Base-by-base conservation (phyloP, 2,329 filamentous ascomycete species). In the Neopestalotiopsis rosae region DNA sequence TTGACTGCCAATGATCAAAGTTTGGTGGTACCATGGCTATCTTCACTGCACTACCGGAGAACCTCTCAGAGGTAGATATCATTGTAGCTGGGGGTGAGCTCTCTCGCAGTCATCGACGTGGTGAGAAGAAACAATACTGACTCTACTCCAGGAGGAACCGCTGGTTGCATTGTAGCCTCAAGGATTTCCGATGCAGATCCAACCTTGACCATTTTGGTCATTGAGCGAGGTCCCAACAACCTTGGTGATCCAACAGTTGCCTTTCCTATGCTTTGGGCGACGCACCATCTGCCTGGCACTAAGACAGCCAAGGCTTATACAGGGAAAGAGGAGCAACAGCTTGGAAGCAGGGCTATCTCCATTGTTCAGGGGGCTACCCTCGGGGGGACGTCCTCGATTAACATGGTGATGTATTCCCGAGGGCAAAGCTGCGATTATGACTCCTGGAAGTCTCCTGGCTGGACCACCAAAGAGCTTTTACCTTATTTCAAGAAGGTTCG, bases 381-480 rank as follows among this genome's bases (percentile, higher is more conserved):
- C 0, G 88, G 88, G n/a, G 88, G 88, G 17, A 87, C 88, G 2
- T 83, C 80, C 4, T 82, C 83, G 2, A 81, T 85, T 13, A 86
- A 86, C 70, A 81, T 84, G 71, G 79, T 83, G 77, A 80, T 85
- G 72, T 76, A 79, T 52, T 74, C 69, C 28, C 72, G 80, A 17
- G 76, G 76, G 3, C 77, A 80, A 65, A 67, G 74, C 49, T 72
- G 72, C 20, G 80, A 82, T 58, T 77, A 72, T 1, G 75, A 77
- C 20, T 45, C 72, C 3, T 78, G 75, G 75, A 61, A 73, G 1
- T 72, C 66, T n/a, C 62, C 75, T n/a, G 74, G 77, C 28, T 75
- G 78, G 77, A 72, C 71, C 4, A 72, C 76, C 4, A 71, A 74
- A 5, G 76, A 77, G 24, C 65, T 76, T 66, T 28, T 75, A 3